Conservation (phyloP, 2,329 filamentous ascomycete species). For the Scolecobasidium constrictum region DNA sequence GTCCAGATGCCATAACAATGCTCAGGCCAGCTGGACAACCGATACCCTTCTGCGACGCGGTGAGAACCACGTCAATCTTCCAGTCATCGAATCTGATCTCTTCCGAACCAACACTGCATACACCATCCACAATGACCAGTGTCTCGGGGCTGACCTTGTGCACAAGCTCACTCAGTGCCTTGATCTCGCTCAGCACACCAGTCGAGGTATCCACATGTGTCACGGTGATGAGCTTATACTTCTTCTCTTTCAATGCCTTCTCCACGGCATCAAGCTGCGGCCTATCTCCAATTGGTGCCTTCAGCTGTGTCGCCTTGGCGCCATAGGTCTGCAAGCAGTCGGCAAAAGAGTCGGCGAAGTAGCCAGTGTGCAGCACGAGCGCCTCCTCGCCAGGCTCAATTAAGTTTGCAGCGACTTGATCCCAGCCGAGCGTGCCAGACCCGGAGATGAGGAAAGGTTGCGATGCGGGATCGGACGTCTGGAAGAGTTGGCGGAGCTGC, state of each 20-base stretch:
- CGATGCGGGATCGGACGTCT: conserved; percentile 67
- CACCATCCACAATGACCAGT: conserved; percentile 84
- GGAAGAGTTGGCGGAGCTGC: conserved; percentile 87
- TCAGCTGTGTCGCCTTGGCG: conserved; percentile 78
- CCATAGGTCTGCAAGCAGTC: conserved; percentile 89
- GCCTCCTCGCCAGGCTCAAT: conserved; percentile 82
- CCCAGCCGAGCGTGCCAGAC: conserved; percentile 93
- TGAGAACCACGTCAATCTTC: conserved; percentile 86
- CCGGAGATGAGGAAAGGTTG: conserved; percentile 92
- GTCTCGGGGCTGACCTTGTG: conserved; percentile 83
- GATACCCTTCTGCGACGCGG: conserved; percentile 93
- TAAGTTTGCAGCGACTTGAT: conserved; percentile 88
- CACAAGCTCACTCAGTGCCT: conserved; percentile 71
- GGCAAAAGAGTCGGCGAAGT: conserved; percentile 92
- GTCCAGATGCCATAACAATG: conserved; percentile 86
- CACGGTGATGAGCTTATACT: conserved; percentile 88
- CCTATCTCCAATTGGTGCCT: conserved; percentile 76
- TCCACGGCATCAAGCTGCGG: conserved; percentile 83
- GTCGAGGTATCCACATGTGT: conserved; percentile 98
- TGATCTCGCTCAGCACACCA: conserved; percentile 84
- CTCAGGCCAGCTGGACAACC: conserved; percentile 88
- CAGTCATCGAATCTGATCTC: conserved; percentile 94
- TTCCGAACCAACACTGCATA: conserved; percentile 93
- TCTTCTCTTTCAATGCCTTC: conserved; percentile 75
- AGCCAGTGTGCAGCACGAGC: conserved; percentile 88